Percentiles rank a stretch among this genome's conserved stretches.
Conservation (phyloP, 2,329 filamentous ascomycete species). For the Aspergillus tubingensis region DNA sequence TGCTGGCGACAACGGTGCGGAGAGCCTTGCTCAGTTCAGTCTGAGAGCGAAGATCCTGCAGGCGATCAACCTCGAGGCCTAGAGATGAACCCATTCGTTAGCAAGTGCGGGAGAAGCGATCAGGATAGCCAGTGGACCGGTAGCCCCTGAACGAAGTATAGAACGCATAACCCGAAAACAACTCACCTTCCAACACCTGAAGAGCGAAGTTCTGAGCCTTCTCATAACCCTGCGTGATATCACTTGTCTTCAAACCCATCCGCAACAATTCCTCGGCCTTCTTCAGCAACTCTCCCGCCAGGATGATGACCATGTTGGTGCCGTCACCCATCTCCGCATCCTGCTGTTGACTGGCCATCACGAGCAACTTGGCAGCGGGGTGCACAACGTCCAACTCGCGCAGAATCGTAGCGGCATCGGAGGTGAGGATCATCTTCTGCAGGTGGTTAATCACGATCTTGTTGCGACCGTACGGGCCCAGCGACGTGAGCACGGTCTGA, state of each 20-base stretch:
- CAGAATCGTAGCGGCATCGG: constrained; percentile 94
- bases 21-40: constrained; percentile 92
- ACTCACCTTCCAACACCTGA: constrained; percentile 72
- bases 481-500: constrained; percentile 92
- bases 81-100: constrained; percentile 1
- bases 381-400: constrained; percentile 97
- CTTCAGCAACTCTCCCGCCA: constrained; percentile 91
- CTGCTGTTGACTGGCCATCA: constrained; percentile 99
- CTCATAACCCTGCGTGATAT: constrained; percentile 95
- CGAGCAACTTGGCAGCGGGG: constrained; percentile 92
- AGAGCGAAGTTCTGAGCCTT: constrained; percentile 88
- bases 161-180: neutral
- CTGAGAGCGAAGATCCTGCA: constrained; percentile 78
- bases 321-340: constrained; percentile 99
- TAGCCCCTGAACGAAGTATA: constrained; percentile 12
- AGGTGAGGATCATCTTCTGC: constrained; percentile 99
- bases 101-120: neutral
- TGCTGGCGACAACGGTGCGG: constrained; percentile 91
- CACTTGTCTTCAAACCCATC: constrained; percentile 97
- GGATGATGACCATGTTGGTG: constrained; percentile 93
- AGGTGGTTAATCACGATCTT: constrained; percentile 99
- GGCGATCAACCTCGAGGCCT: constrained; percentile 87
- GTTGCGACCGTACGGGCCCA: constrained; percentile 96
- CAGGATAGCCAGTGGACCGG: neutral
- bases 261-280: constrained; percentile 96